Evolutionary conservation across 2,329 filamentous ascomycete genomes (phyloP), one percentile per base, ranked within the genome.

Genomic region (Clonostachys rosea): DNA sequence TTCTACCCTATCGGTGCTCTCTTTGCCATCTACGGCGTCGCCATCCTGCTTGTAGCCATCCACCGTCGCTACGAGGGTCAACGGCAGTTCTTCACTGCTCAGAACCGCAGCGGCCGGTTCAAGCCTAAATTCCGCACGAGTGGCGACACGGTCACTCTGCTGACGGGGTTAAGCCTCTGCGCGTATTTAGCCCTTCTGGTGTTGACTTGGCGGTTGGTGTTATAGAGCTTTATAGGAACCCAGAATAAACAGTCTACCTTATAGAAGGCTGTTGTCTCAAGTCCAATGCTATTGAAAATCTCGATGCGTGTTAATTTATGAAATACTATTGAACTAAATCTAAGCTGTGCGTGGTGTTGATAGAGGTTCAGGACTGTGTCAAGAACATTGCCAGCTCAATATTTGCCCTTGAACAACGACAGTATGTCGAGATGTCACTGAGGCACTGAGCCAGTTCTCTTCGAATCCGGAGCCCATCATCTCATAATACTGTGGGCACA

Each of bases 1-100:
- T 97, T 99, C 74, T 97, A 97, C 69, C 84, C 87, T 56, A 96
- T 96, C 52, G 94, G 94, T n/a, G 94, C 94, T 7, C 76, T 99
- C 34, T 96, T 96, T 63, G 91, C 94, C 40, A 84, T 90, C 43
- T 97, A 97, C 61, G 94, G 92, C 12, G 84, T 86, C 5, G 89
- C 89, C 7, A 81, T 99, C 43, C 74, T 97, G 61, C 75, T 89
- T 24, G 89, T 95, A 50, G 87, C 90, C 57, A 73, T 90, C 46
- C 95, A 95, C 67, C 81, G 94, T 49, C 83, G 94, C 46, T 89
- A 91, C 61, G 89, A 96, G 68, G 91, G 94, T 48, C 96, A 97
- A 61, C 81, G 84, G 54, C 92, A 97, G 67, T 97, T 99, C 71
- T 97, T 97, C 67, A 81, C 76, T 41, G 57, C 60, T 40, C 63